A percentile compares a stretch with the other conserved stretches of the same genome.
These are phyloP conservation scores for Pelargonium cotyledonis DNA, from an alignment of 441 rosid species.

Conservation along the genomic window DNA sequence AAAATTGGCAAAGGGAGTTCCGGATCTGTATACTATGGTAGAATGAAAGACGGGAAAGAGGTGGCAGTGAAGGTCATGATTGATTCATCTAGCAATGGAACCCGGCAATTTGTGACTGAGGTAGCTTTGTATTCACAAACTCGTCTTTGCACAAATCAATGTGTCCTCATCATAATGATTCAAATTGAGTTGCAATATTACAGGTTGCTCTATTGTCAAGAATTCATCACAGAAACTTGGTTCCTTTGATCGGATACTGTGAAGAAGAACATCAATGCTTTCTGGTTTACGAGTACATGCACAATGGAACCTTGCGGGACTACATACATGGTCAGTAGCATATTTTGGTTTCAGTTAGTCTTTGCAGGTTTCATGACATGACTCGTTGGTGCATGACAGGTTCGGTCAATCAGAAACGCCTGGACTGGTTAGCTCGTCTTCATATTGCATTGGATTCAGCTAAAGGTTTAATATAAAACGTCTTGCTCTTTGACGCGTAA, in stretches of 20 bases:
- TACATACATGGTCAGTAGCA: conserved; percentile 55
- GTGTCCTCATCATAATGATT: too few species aligned
- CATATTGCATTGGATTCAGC: conserved; percentile 85
- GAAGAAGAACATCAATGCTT: conserved; percentile 66
- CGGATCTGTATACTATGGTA: conserved; percentile 82
- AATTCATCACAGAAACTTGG: conserved; percentile 94
- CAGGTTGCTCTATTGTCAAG: conserved; percentile 90
- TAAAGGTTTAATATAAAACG: conserved; percentile 50
- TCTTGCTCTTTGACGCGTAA: conserved; percentile 11
- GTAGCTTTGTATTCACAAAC: conserved; percentile 25
- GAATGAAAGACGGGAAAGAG: conserved; percentile 92
- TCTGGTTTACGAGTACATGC: conserved; percentile 90
- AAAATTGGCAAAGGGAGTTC: conserved; percentile 90
- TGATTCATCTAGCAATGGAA: conserved; percentile 54
- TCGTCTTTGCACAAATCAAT: not conserved
- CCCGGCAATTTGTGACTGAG: conserved; percentile 87
- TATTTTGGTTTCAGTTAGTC: not conserved
- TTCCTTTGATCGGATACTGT: conserved; percentile 88
- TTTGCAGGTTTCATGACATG: conserved; percentile 4
- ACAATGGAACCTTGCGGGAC: conserved; percentile 81
- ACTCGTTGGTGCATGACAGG: conserved; percentile 33
- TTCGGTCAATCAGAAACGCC: conserved; percentile 42
- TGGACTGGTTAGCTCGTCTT: conserved; percentile 73
- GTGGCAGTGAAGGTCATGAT: conserved; percentile 81
- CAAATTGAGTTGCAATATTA: conserved; percentile 11